A percentile compares a stretch with the other conserved stretches of the same genome.
These are phyloP conservation scores for Anisodus tanguticus DNA, from an alignment of 257 asterid species.

Conservation along the genomic window DNA sequence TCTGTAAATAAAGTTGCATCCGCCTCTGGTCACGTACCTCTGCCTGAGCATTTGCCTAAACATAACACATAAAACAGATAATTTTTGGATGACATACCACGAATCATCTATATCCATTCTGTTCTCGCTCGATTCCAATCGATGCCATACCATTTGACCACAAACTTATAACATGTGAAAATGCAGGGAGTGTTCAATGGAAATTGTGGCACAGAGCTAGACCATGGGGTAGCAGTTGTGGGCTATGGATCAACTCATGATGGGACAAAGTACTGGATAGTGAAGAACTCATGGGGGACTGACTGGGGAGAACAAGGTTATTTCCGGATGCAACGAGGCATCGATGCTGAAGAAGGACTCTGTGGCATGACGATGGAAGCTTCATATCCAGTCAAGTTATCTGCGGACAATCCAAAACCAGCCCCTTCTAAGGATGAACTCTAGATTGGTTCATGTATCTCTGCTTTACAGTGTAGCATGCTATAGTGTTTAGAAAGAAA, in stretches of 20 bases:
- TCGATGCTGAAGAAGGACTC: conserved; percentile 52
- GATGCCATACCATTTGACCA: not conserved
- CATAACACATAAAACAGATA: not conserved
- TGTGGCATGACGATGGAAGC: conserved; percentile 84
- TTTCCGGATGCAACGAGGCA: conserved; percentile 59
- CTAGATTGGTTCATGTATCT: conserved; percentile 34
- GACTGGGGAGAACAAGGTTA: conserved; percentile 82
- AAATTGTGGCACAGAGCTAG: conserved; percentile 68
- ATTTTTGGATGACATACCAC: not conserved
- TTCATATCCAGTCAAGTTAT: conserved; percentile 68
- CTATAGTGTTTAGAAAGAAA: conserved; percentile 3
- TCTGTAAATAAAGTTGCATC: not conserved
- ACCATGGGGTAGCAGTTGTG: conserved; percentile 76
- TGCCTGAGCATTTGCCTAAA: not conserved
- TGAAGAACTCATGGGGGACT: conserved; percentile 76
- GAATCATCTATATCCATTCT: not conserved
- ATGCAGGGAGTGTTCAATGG: conserved; percentile 70
- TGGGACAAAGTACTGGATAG: conserved; percentile 75
- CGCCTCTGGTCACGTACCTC: not conserved
- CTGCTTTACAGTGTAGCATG: not conserved
- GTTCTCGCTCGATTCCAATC: not conserved
- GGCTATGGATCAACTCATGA: conserved; percentile 70
- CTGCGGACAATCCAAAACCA: conserved; percentile 54
- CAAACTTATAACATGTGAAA: not conserved
- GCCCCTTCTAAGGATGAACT: conserved; percentile 64